These are phyloP conservation scores for Penicillium antarcticum DNA, from an alignment of 495 filamentous ascomycete species.

Conservation along the genomic window DNA sequence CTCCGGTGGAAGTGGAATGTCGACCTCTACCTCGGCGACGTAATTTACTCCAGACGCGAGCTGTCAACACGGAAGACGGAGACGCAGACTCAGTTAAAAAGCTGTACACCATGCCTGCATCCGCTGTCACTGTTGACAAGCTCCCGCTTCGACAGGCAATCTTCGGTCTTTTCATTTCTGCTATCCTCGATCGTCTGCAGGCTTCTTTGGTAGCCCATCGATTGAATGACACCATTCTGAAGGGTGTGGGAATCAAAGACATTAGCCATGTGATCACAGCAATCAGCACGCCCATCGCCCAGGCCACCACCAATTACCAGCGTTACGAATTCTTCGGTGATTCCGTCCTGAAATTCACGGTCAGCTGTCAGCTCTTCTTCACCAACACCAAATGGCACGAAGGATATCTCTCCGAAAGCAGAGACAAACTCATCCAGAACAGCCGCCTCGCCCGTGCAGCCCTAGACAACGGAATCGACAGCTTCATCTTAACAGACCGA, in stretches of 20 bases:
- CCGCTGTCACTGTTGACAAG: slow-evolving; percentile 43
- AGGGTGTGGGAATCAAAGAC: slow-evolving; percentile 50
- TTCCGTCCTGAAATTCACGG: slow-evolving; percentile 73
- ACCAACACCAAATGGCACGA: slow-evolving; percentile 71
- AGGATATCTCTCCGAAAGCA: slow-evolving; percentile 65
- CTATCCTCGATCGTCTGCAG: slow-evolving; percentile 68
- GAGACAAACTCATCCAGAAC: slow-evolving; percentile 73
- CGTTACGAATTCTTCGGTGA: slow-evolving; percentile 89
- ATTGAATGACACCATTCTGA: slow-evolving; percentile 59
- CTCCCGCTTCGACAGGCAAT: slow-evolving; percentile 58
- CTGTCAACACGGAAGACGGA: slow-evolving; percentile 9
- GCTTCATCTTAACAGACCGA: slow-evolving; percentile 65
- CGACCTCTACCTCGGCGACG: slow-evolving; percentile 24
- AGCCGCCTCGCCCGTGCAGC: slow-evolving; percentile 62
- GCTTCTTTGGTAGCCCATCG: slow-evolving; percentile 58
- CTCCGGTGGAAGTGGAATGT: slow-evolving; percentile 27
- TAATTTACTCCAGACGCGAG: slow-evolving; percentile 29
- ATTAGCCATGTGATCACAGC: slow-evolving; percentile 64
- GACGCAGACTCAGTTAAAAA: slow-evolving; percentile 14
- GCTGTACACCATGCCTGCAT: slow-evolving; percentile 19
- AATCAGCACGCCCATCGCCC: slow-evolving; percentile 63
- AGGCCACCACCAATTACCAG: slow-evolving; percentile 70
- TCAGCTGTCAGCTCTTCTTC: slow-evolving; percentile 65
- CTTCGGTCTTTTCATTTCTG: slow-evolving; percentile 71
- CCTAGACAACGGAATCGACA: slow-evolving; percentile 59